Evolutionary conservation across 2,329 filamentous ascomycete genomes (phyloP).

Genomic region (Sordariomycetes sp.): DNA sequence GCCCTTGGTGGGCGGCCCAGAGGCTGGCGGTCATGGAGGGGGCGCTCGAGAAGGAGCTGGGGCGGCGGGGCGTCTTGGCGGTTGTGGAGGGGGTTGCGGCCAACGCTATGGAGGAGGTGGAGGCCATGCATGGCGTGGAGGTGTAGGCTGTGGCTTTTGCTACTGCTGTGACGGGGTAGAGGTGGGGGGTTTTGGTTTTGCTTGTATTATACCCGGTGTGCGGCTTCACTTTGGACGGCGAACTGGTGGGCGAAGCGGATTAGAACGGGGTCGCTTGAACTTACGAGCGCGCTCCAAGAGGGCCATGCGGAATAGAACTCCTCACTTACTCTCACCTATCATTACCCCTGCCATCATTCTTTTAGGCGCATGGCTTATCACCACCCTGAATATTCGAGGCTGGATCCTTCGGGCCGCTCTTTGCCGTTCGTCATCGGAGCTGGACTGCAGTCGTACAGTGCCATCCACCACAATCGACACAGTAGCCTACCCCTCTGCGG

Average conservation of each 20-base stretch:
- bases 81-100: background rate
- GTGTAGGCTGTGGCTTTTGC: background rate
- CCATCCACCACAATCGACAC: background rate
- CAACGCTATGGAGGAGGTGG: background rate
- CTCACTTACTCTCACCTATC: no score
- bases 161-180: background rate
- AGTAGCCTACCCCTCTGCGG: background rate
- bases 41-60: constrained; percentile 10
- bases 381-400: no score
- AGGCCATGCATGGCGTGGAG: background rate
- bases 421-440: no score
- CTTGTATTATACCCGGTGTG: background rate
- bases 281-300: no score
- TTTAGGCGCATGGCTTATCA: no score
- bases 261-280: no score
- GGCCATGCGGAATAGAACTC: no score
- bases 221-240: background rate
- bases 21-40: constrained; percentile 12
- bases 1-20: constrained; percentile 15
- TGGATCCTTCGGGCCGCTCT: no score
- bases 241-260: no score
- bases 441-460: background rate
- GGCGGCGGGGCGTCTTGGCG: constrained; percentile 7
- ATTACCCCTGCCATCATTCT: no score
- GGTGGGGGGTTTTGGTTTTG: background rate